Base-by-base conservation (phyloP, 2,329 filamentous ascomycete genomes). In the Colletotrichum paranaense region DNA sequence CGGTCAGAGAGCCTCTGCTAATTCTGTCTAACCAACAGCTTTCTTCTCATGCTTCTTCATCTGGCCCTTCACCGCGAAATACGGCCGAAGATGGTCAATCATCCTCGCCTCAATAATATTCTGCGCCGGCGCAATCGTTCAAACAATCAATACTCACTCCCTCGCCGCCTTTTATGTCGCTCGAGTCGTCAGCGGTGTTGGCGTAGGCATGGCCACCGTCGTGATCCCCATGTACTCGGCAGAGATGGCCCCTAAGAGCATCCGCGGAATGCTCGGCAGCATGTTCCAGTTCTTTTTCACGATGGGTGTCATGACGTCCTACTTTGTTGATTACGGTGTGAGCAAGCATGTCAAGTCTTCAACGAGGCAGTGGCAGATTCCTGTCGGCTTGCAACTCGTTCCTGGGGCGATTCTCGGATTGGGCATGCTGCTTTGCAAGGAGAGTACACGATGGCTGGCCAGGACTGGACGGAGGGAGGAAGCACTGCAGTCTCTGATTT, bases 331-430 rank as follows among this genome's bases (percentile, higher is more conserved):
- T 71, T 70, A 88, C 66, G 87, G 81, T 5, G 86, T 87, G 5
- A 75, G 78, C 2, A 79, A 81, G 52, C 81, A 85, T 62, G 78
- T 88, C 28, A 70, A 78, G 0, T 56, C 78, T 1, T 80, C 79
- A 0, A 85, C 85, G 0, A 78, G 76, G 9, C 87, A 89, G 76
- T 89, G 87, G 87, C 86, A 87, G 73, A 83, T 88, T 19, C 85
- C 87, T 7, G 82, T 86, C 4, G 83, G 81, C 1, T 78, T 88
- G 19, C 85, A 88, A 75, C 81, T 89, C 6, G 80, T 88, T 1
- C 85, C 86, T 0, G 86, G 85, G 3, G 86, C 80, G 2, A 77
- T 88, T 5, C 77, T 88, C 8, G 84, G 86, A 0, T 71, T 87
- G 22, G 86, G 86, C 0, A 88, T 88, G 85, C 78, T 87, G 5